Evolutionary conservation across 73 alveolate genomes (phyloP).

Genomic region (Tetrahymena malaccensis): DNA sequence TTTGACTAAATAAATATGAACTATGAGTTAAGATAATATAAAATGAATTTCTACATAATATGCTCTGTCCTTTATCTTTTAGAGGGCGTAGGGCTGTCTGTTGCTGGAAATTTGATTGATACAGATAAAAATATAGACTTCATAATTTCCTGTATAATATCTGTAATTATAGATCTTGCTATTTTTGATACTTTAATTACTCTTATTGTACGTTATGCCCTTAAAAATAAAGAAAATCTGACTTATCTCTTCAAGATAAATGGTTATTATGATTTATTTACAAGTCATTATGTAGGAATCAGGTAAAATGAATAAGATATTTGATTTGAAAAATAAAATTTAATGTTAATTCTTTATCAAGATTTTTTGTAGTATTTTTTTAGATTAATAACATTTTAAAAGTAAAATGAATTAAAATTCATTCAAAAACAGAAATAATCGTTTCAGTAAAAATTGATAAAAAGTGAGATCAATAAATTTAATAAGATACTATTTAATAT

Average conservation of each 20-base stretch:
- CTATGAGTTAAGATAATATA: neutral
- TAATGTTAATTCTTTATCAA: too few species aligned
- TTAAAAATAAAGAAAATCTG: neutral
- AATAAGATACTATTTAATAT: too few species aligned
- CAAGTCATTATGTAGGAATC: neutral
- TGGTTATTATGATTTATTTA: neutral
- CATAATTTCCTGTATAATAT: neutral
- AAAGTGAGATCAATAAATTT: too few species aligned
- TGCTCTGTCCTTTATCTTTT: neutral
- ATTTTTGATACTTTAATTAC: neutral
- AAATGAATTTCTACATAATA: neutral
- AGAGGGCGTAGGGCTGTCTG: neutral
- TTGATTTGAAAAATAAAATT: neutral
- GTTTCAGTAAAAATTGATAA: too few species aligned
- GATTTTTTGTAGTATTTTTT: too few species aligned
- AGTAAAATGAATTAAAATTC: too few species aligned
- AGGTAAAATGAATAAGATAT: neutral
- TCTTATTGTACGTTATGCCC: neutral
- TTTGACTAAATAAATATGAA: neutral
- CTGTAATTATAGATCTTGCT: neutral
- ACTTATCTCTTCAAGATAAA: neutral
- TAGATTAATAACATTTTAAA: too few species aligned
- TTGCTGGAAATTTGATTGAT: neutral
- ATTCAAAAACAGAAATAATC: too few species aligned
- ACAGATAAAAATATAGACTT: neutral